Conservation (phyloP, 441 rosid species). For the Flueggea neowawraea region DNA sequence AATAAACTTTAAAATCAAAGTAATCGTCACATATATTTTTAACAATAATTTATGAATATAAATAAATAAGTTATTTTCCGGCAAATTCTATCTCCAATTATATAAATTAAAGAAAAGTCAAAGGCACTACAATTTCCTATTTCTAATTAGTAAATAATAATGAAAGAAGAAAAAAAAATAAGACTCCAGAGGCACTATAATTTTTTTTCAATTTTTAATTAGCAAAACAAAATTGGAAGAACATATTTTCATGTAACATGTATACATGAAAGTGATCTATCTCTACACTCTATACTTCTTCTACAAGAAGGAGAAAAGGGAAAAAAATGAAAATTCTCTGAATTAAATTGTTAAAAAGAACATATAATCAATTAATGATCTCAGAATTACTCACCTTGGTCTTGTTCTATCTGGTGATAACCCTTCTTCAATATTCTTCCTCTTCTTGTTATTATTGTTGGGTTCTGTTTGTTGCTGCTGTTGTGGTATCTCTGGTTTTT, state of each 20-base stretch:
- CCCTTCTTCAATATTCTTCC: conserved; percentile 65
- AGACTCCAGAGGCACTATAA: no score
- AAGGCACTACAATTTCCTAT: no score
- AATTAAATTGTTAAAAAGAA: conserved; percentile 7
- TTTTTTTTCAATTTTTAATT: not conserved
- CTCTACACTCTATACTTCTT: conserved; percentile 22
- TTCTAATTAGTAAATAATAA: not conserved
- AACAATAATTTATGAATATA: no score
- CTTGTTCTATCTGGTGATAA: conserved; percentile 57
- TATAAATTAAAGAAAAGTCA: no score
- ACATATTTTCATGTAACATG: conserved; percentile 10
- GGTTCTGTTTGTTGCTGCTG: not conserved
- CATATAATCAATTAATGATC: no score
- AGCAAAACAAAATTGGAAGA: conserved; percentile 17
- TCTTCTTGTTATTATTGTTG: conserved; percentile 44
- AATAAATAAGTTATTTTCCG: no score
- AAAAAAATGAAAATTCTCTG: not conserved
- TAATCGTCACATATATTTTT: no score
- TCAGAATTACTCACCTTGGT: conserved; percentile 38
- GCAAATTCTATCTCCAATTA: no score
- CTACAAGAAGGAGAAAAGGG: not conserved
- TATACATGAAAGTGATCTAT: conserved; percentile 19
- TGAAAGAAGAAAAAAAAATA: not conserved
- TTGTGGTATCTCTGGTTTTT: conserved; percentile 18
- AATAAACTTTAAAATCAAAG: no score